phyloP scores from a whole-genome alignment of 805 yeast species.

The Kodamaea nitidulidarum region DNA sequence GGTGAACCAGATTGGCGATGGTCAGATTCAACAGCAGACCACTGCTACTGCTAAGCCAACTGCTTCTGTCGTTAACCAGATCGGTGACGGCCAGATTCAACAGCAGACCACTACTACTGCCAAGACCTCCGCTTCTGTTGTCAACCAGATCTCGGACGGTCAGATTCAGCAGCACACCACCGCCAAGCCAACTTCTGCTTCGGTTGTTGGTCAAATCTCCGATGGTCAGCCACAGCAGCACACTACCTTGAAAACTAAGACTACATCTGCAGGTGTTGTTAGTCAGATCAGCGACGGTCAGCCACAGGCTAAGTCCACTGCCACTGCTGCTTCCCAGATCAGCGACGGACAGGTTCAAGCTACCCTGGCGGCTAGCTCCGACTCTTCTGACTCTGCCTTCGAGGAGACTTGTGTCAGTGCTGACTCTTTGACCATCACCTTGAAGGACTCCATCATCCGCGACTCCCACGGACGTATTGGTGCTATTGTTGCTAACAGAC shows the following conservation, averaged over 20 bases:
- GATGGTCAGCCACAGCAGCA: slow-evolving; percentile 36
- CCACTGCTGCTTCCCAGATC: slow-evolving; percentile 22
- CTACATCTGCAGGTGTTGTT: slow-evolving; percentile 6
- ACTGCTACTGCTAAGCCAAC: slow-evolving; percentile 8
- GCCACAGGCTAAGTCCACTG: slow-evolving; percentile 36
- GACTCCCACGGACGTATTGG: slow-evolving; percentile 68
- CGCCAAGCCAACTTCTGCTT: slow-evolving; percentile 11
- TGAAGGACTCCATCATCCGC: slow-evolving; percentile 47
- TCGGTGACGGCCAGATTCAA: slow-evolving; percentile 30
- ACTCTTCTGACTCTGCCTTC: slow-evolving; percentile 8
- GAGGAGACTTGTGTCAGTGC: slow-evolving; percentile 20
- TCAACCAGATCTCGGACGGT: slow-evolving; percentile 35
- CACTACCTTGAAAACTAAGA: slow-evolving; percentile 2
- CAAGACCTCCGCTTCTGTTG: slow-evolving; percentile 16
- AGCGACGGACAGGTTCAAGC: slow-evolving; percentile 32
- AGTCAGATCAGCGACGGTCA: slow-evolving; percentile 50
- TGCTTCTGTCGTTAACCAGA: slow-evolving; percentile 37
- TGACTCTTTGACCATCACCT: slow-evolving; percentile 49
- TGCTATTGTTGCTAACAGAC: slow-evolving; percentile 77
- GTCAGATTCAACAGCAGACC: slow-evolving; percentile 22
- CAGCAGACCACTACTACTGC: slow-evolving; percentile 15
- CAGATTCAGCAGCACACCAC: slow-evolving; percentile 23
- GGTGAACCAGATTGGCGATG: slow-evolving; percentile 29
- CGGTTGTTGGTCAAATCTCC: slow-evolving; percentile 23
- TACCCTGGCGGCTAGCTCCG: slow-evolving; percentile 8